Percentiles rank a stretch among this genome's conserved stretches.
These are phyloP conservation scores for Pichia sp. DNA, from an alignment of 1,139 yeast species.

Conservation along the genomic window DNA sequence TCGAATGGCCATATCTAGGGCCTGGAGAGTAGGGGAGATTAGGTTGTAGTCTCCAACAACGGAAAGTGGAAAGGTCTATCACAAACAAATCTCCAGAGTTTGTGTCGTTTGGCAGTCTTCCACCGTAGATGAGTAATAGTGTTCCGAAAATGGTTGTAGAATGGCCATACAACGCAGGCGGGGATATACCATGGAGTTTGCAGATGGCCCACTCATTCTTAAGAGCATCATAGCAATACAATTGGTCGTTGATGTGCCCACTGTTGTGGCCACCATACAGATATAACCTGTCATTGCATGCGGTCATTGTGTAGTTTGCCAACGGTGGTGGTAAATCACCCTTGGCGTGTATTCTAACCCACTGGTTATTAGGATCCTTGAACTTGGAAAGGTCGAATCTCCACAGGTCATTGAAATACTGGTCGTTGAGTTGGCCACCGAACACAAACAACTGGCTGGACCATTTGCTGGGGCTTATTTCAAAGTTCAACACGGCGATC, in stretches of 20 bases:
- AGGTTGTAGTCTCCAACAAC: conserved; percentile 44
- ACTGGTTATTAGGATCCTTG: conserved; percentile 74
- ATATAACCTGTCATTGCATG: conserved; percentile 74
- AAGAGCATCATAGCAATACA: conserved; percentile 78
- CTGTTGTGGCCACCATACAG: conserved; percentile 89
- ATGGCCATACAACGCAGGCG: conserved; percentile 90
- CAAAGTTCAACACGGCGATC: conserved; percentile 39
- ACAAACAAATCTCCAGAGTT: conserved; percentile 67
- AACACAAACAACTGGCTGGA: conserved; percentile 57
- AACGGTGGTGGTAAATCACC: conserved; percentile 73
- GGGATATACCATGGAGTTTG: conserved; percentile 38
- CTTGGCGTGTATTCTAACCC: conserved; percentile 69
- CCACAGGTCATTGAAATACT: conserved; percentile 79
- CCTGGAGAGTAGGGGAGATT: conserved; percentile 53
- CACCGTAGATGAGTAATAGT: conserved; percentile 83
- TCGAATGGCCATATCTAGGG: conserved; percentile 90
- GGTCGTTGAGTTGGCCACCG: conserved; percentile 94
- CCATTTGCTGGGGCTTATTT: conserved; percentile 30
- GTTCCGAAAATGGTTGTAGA: conserved; percentile 79
- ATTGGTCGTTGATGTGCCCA: conserved; percentile 65
- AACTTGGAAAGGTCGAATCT: conserved; percentile 86
- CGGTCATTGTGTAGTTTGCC: conserved; percentile 86
- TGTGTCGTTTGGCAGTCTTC: conserved; percentile 73
- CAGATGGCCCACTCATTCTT: conserved; percentile 70
- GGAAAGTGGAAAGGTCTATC: conserved; percentile 66